A percentile compares a stretch with the other conserved stretches of the same genome.
These are phyloP conservation scores for Chaetomium cochliodes DNA, from an alignment of 495 filamentous ascomycete genomes.

Conservation along the genomic window DNA sequence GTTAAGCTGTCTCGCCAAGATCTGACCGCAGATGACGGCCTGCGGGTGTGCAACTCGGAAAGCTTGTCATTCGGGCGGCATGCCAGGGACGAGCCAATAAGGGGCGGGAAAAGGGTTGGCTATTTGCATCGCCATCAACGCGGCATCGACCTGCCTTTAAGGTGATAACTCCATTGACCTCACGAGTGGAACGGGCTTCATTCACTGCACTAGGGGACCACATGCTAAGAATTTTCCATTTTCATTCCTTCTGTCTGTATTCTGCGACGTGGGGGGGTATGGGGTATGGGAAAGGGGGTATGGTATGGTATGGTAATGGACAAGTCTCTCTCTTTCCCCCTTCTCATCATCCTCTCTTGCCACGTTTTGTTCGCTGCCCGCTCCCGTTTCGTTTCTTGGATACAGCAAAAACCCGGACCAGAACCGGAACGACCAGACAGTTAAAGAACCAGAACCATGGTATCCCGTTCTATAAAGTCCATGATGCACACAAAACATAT, in stretches of 20 bases:
- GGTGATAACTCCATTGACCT: too few relatives aligned
- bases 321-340: neutral
- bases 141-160: too few relatives aligned
- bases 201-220: neutral
- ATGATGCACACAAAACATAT: slow-evolving; percentile 24
- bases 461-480: slow-evolving; percentile 29
- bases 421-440: slow-evolving; percentile 16
- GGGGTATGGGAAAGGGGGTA: neutral
- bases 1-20: too few relatives aligned
- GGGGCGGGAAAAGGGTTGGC: too few relatives aligned
- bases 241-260: slow-evolving; percentile 12
- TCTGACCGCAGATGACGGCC: too few relatives aligned
- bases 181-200: too few relatives aligned
- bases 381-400: neutral
- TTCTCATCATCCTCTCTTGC: neutral
- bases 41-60: too few relatives aligned
- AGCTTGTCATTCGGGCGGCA: neutral
- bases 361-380: neutral
- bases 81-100: neutral
- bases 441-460: slow-evolving; percentile 18
- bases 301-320: neutral
- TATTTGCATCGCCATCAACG: too few relatives aligned
- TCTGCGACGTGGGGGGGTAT: neutral
- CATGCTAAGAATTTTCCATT: slow-evolving; percentile 6
- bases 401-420: slow-evolving; percentile 8